These are phyloP conservation scores for Zarea fungicola DNA, from an alignment of 2,329 filamentous ascomycete species.

Conservation along the genomic window DNA sequence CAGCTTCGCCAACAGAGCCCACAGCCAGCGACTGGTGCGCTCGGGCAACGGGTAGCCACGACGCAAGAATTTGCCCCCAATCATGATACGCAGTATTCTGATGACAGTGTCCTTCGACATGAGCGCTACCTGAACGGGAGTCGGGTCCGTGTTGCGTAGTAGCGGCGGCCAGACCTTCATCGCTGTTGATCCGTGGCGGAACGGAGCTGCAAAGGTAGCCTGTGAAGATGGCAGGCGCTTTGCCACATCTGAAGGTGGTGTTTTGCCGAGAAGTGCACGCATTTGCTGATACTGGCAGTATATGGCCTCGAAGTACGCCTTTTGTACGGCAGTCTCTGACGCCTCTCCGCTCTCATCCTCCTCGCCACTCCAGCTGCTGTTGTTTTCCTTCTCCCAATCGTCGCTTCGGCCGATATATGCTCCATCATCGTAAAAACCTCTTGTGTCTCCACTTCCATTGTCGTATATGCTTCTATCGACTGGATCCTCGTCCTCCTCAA, in stretches of 20 bases:
- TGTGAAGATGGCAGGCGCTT: constrained; percentile 49
- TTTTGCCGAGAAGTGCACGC: constrained; percentile 53
- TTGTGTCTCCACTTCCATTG: constrained; percentile 44
- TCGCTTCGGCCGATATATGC: constrained; percentile 65
- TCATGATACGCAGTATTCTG: constrained; percentile 60
- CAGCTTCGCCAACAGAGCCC: constrained; percentile 72
- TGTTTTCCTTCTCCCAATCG: constrained; percentile 22
- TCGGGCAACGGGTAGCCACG: constrained; percentile 55
- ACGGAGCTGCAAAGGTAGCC: constrained; percentile 50
- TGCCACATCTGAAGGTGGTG: constrained; percentile 48
- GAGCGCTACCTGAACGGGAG: constrained; percentile 54
- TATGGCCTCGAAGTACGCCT: constrained; percentile 64
- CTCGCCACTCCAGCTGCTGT: constrained; percentile 24
- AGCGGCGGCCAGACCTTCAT: constrained; percentile 48
- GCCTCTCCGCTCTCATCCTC: constrained; percentile 21
- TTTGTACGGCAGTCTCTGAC: constrained; percentile 44
- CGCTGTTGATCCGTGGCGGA: constrained; percentile 45
- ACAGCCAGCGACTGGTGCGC: constrained; percentile 75
- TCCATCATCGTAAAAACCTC: constrained; percentile 70
- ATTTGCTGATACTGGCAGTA: constrained; percentile 60
- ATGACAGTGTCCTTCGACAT: constrained; percentile 64
- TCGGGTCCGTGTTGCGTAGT: constrained; percentile 49
- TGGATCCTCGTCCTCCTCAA: constrained; percentile 24
- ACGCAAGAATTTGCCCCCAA: constrained; percentile 58
- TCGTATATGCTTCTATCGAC: constrained; percentile 43